phyloP scores from a whole-genome alignment of 768 basidiomycete genomes.

The Postia placenta region DNA sequence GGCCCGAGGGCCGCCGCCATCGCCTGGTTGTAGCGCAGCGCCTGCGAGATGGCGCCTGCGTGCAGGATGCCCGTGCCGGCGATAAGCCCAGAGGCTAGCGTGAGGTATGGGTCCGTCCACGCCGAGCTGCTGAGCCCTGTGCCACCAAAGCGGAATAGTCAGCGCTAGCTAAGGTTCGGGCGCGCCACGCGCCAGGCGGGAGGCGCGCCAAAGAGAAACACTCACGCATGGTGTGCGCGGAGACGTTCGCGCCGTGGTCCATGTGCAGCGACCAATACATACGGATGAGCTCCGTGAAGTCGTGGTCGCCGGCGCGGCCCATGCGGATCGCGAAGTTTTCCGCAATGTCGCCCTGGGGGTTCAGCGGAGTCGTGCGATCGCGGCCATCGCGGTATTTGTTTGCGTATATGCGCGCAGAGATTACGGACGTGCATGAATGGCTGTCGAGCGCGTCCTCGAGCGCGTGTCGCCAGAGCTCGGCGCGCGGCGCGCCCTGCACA shows the following conservation, averaged over 20 bases:
- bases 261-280: constrained; percentile 6
- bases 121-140: constrained; percentile 5
- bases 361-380: background rate
- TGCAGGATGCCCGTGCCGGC: constrained; percentile 4
- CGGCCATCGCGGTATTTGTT: constrained; percentile 1
- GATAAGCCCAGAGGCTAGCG: constrained; percentile 1
- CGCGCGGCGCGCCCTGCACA: background rate
- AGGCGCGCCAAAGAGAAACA: background rate
- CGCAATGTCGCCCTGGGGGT: background rate
- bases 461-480: constrained; percentile 1
- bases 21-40: constrained; percentile 1
- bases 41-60: constrained; percentile 1
- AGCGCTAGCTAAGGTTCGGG: background rate
- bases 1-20: constrained; percentile 1
- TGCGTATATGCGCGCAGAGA: background rate
- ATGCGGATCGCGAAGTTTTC: constrained; percentile 3
- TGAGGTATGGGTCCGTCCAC: constrained; percentile 1
- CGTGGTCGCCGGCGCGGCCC: background rate
- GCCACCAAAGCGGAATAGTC: background rate
- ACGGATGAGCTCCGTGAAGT: constrained; percentile 4
- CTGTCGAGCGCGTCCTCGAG: constrained; percentile 5
- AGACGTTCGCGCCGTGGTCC: constrained; percentile 7
- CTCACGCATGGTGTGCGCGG: constrained; percentile 5
- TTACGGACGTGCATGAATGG: background rate
- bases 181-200: background rate